Evolutionary conservation across 2,329 filamentous ascomycete genomes (phyloP).

Genomic region (Fusarium incarnatum): DNA sequence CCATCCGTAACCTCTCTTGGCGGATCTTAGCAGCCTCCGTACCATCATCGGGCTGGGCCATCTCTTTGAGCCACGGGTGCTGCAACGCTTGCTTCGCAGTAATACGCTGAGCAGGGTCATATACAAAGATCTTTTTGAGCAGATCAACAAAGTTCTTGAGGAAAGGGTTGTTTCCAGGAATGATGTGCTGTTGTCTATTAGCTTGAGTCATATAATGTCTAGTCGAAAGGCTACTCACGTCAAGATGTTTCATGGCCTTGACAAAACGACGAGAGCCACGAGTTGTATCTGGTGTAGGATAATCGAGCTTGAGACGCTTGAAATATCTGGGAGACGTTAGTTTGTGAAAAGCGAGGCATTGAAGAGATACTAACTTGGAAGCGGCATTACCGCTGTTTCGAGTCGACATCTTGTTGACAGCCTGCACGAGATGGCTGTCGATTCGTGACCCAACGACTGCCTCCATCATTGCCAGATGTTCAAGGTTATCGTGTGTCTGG

Average conservation of each 20-base stretch:
- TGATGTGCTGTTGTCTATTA: slow-evolving; percentile 66
- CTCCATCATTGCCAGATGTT: slow-evolving; percentile 82
- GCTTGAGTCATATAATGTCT: neutral
- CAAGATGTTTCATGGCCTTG: slow-evolving; percentile 76
- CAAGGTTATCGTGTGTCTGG: slow-evolving; percentile 78
- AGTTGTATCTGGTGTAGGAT: slow-evolving; percentile 72
- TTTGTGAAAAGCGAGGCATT: neutral
- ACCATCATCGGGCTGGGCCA: slow-evolving; percentile 72
- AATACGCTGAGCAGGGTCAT: slow-evolving; percentile 73
- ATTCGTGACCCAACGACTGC: slow-evolving; percentile 71
- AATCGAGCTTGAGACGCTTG: slow-evolving; percentile 73
- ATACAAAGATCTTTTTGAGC: slow-evolving; percentile 74
- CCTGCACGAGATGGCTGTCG: slow-evolving; percentile 66
- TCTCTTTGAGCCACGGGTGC: slow-evolving; percentile 76
- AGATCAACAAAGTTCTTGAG: slow-evolving; percentile 73
- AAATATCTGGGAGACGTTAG: slow-evolving; percentile 67
- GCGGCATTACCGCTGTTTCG: slow-evolving; percentile 70
- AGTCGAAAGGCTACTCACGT: slow-evolving; percentile 57
- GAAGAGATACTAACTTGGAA: slow-evolving; percentile 65
- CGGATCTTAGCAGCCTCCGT: slow-evolving; percentile 75
- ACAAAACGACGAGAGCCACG: slow-evolving; percentile 74
- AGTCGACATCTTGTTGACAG: slow-evolving; percentile 63
- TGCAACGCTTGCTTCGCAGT: slow-evolving; percentile 74
- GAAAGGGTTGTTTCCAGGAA: slow-evolving; percentile 69
- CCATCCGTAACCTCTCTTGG: slow-evolving; percentile 61